Evolutionary conservation across 345 rosid species (phyloP).

Genomic region (Gossypium longicalyx): DNA sequence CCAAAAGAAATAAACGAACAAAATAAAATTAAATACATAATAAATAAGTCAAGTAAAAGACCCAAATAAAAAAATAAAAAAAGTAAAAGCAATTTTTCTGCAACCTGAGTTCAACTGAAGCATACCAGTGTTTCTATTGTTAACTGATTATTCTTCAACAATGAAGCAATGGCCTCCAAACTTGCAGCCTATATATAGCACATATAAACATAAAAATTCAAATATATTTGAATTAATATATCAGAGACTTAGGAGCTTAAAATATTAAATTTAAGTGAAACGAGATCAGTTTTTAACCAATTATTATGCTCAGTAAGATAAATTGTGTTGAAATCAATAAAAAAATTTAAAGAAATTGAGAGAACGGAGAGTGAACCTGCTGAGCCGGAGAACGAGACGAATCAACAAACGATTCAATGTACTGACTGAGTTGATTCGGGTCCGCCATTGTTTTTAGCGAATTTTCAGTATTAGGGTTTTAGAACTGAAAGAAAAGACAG

Average conservation of each 20-base stretch:
- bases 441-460: slow-evolving; percentile 36
- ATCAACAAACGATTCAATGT: slow-evolving; percentile 65
- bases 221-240: neutral
- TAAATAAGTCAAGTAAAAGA: neutral
- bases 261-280: neutral
- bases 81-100: neutral
- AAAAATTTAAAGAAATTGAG: neutral
- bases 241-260: neutral
- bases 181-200: slow-evolving; percentile 54
- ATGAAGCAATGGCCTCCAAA: slow-evolving; percentile 53
- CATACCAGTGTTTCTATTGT: slow-evolving; percentile 55
- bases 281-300: neutral
- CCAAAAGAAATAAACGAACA: neutral
- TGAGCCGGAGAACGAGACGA: slow-evolving; percentile 45
- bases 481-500: neutral
- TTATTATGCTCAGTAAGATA: neutral
- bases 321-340: neutral
- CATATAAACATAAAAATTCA: neutral
- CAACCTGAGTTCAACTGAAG: neutral
- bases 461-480: slow-evolving; percentile 10
- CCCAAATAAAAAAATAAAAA: neutral
- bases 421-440: slow-evolving; percentile 40
- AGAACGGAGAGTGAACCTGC: slow-evolving; percentile 38
- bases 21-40: neutral
- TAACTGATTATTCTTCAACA: slow-evolving; percentile 49